phyloP scores from a whole-genome alignment of 2,329 filamentous ascomycete species.

The Exophiala bonariae region DNA sequence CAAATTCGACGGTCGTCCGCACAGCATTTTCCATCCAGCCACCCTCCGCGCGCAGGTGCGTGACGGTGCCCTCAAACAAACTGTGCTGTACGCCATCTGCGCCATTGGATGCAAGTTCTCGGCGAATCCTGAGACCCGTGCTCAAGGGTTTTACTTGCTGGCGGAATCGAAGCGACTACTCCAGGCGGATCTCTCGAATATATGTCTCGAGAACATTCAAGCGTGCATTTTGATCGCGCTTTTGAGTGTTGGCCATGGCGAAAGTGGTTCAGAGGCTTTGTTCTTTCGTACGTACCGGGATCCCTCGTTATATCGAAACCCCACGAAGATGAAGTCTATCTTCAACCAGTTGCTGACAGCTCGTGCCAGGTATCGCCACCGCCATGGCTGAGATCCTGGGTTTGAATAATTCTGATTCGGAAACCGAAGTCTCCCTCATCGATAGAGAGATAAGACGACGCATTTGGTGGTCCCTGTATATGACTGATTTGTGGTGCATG shows the following conservation, averaged over 20 bases:
- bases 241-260: slow-evolving; percentile 24
- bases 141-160: background rate
- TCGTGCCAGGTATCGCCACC: slow-evolving; percentile 6
- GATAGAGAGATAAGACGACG: slow-evolving; percentile 29
- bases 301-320: background rate
- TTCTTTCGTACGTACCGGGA: slow-evolving; percentile 30
- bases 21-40: slow-evolving; percentile 3
- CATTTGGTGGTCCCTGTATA: slow-evolving; percentile 36
- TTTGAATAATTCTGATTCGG: background rate
- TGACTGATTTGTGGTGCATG: slow-evolving; percentile 35
- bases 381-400: slow-evolving; percentile 6
- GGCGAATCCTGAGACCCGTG: slow-evolving; percentile 1
- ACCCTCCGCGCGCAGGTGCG: slow-evolving; percentile 1
- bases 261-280: slow-evolving; percentile 31
- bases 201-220: slow-evolving; percentile 33
- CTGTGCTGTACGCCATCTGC: slow-evolving; percentile 6
- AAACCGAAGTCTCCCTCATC: slow-evolving; percentile 16
- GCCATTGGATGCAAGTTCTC: slow-evolving; percentile 11
- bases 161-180: slow-evolving; percentile 3
- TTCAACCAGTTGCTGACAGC: background rate
- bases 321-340: background rate
- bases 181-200: slow-evolving; percentile 5
- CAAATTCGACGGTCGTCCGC: slow-evolving; percentile 3
- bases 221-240: slow-evolving; percentile 35
- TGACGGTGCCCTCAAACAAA: background rate